A percentile compares a stretch with the other conserved stretches of the same genome.
phyloP scores from a whole-genome alignment of 2,329 filamentous ascomycete species.

The Dichotomopilus funicola region DNA sequence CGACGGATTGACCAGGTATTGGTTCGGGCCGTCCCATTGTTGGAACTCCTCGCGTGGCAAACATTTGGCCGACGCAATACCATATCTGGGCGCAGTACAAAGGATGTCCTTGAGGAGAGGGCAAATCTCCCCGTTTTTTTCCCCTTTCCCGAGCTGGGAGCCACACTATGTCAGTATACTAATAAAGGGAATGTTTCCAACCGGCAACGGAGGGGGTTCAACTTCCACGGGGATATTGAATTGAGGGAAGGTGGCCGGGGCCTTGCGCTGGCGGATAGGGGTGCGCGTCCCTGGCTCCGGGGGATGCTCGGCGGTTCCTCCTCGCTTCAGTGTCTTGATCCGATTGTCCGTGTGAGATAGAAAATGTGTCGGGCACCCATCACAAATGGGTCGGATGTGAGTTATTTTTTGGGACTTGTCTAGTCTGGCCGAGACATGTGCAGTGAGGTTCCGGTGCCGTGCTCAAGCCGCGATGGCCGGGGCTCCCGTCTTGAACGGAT shows the following conservation, averaged over 20 bases:
- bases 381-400: slow-evolving; percentile 7
- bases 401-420: slow-evolving; percentile 10
- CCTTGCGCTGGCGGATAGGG: neutral
- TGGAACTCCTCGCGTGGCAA: slow-evolving; percentile 4
- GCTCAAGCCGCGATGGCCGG: neutral
- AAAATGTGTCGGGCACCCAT: slow-evolving; percentile 1
- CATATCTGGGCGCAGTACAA: neutral
- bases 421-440: slow-evolving; percentile 9
- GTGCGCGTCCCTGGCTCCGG: neutral
- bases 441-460: neutral
- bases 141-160: no score
- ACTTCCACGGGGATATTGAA: no score
- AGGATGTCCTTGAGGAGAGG: neutral
- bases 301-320: slow-evolving; percentile 6
- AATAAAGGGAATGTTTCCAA: no score
- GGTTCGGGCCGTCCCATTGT: slow-evolving; percentile 11
- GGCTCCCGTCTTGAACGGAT: neutral
- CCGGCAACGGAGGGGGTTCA: no score
- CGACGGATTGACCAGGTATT: neutral
- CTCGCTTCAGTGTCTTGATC: neutral
- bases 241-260: no score
- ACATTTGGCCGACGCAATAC: neutral
- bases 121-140: no score
- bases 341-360: neutral
- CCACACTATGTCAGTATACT: no score